Conservation (phyloP, 441 rosid species). For the Corymbia calophylla region DNA sequence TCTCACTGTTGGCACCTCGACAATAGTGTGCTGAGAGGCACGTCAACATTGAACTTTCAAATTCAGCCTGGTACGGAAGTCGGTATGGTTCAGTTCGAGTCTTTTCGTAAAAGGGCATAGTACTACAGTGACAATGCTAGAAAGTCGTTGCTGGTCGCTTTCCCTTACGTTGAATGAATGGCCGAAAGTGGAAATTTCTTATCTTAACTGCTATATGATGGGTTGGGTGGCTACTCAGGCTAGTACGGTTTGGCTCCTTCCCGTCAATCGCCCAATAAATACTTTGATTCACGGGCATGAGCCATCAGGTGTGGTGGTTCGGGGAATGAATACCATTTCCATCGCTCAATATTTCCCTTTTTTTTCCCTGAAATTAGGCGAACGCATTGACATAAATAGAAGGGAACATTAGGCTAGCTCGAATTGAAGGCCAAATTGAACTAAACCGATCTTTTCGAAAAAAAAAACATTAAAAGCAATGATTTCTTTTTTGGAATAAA, state of each 20-base stretch:
- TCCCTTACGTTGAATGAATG: not conserved
- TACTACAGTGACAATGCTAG: not conserved
- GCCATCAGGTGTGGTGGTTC: no score
- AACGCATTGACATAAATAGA: rapidly evolving
- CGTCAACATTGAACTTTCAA: not conserved
- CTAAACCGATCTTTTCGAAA: rapidly evolving
- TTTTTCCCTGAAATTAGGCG: rapidly evolving
- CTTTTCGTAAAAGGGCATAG: no score
- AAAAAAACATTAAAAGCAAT: not conserved
- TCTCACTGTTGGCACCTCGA: rapidly evolving
- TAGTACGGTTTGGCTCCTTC: not conserved
- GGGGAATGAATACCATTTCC: no score
- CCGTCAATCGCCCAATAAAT: no score
- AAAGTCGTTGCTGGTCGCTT: not conserved
- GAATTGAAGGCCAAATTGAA: rapidly evolving
- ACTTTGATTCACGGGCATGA: not conserved
- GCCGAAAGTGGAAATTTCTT: not conserved
- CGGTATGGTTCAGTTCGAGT: not conserved
- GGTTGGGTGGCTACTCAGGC: not conserved
- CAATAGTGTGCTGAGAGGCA: rapidly evolving
- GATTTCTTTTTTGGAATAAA: no score
- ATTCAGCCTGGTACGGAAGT: rapidly evolving
- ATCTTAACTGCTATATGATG: rapidly evolving
- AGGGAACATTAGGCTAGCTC: rapidly evolving
- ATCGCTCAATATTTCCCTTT: not conserved